phyloP scores from a whole-genome alignment of 768 basidiomycete genomes.

The Nidula microcarpa region DNA sequence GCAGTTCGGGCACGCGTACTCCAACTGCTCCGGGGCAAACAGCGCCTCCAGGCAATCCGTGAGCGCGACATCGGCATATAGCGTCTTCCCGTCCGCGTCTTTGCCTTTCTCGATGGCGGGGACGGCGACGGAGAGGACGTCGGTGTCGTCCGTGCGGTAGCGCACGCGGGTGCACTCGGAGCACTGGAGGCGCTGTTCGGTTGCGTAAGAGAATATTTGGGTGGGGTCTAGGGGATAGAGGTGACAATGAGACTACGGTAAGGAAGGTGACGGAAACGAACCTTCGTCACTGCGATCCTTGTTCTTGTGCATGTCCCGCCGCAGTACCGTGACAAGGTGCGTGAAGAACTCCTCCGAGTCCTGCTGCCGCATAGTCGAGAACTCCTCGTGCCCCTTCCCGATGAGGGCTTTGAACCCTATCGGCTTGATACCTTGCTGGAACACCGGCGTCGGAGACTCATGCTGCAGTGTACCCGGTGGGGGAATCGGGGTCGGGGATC shows the following conservation, averaged over 20 bases:
- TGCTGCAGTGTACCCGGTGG: conserved; percentile 12
- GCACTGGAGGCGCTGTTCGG: conserved; percentile 89
- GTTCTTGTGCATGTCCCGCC: conserved; percentile 58
- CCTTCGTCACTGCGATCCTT: conserved; percentile 31
- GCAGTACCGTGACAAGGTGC: conserved; percentile 71
- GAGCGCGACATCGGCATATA: conserved; percentile 63
- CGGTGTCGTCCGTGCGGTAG: conserved; percentile 74
- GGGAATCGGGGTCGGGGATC: background rate
- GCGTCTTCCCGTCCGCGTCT: conserved; percentile 56
- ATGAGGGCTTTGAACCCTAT: conserved; percentile 83
- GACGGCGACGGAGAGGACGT: conserved; percentile 78
- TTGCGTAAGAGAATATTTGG: conserved; percentile 70
- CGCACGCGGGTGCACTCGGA: conserved; percentile 72
- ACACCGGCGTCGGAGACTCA: conserved; percentile 43
- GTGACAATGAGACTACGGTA: background rate
- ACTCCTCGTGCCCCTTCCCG: conserved; percentile 91
- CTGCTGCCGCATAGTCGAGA: conserved; percentile 95
- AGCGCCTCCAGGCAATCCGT: conserved; percentile 57
- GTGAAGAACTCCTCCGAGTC: conserved; percentile 94
- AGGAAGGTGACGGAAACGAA: conserved; percentile 8
- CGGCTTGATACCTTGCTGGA: conserved; percentile 85
- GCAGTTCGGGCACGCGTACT: conserved; percentile 81
- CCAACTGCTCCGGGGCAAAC: conserved; percentile 60
- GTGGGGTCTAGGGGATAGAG: conserved; percentile 55
- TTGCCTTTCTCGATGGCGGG: conserved; percentile 58